Evolutionary conservation across 2,329 filamentous ascomycete species (phyloP).

Genomic region (Apiospora saccharicola): DNA sequence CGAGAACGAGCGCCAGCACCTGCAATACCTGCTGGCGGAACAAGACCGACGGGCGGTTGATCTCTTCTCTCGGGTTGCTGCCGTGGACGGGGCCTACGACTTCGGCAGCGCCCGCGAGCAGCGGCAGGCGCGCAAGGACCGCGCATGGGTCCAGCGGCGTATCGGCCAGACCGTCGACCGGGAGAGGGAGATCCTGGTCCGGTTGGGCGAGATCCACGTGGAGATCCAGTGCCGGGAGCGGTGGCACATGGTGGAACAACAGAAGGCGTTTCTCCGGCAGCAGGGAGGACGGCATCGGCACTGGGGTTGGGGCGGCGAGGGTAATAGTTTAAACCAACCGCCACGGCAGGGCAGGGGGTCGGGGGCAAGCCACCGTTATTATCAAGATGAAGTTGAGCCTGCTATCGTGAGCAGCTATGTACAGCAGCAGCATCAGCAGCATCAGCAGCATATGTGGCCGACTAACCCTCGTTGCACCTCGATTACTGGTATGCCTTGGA

Average conservation of each 20-base stretch:
- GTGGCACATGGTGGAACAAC: conserved; percentile 44
- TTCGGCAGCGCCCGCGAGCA: conserved; percentile 30
- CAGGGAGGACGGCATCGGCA: background rate
- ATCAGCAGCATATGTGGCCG: background rate
- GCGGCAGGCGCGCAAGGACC: conserved; percentile 49
- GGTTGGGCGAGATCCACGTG: conserved; percentile 57
- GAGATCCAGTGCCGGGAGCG: conserved; percentile 56
- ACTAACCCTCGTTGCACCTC: background rate
- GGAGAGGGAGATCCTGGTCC: conserved; percentile 52
- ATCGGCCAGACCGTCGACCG: conserved; percentile 55
- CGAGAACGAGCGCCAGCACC: conserved; percentile 55
- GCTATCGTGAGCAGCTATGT: background rate
- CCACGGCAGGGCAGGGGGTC: background rate
- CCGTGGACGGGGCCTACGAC: conserved; percentile 44
- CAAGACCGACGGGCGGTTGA: conserved; percentile 48
- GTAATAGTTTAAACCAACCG: background rate
- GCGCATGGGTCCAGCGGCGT: conserved; percentile 50
- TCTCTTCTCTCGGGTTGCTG: conserved; percentile 49
- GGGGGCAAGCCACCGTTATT: too few species aligned
- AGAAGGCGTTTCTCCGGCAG: conserved; percentile 24
- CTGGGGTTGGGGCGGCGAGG: background rate
- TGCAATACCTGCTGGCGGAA: conserved; percentile 49
- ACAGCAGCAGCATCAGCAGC: background rate
- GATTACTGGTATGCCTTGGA: background rate
- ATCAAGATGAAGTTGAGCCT: background rate